phyloP scores from a whole-genome alignment of 2,329 filamentous ascomycete genomes.

The Chaetomiaceae sp. region DNA sequence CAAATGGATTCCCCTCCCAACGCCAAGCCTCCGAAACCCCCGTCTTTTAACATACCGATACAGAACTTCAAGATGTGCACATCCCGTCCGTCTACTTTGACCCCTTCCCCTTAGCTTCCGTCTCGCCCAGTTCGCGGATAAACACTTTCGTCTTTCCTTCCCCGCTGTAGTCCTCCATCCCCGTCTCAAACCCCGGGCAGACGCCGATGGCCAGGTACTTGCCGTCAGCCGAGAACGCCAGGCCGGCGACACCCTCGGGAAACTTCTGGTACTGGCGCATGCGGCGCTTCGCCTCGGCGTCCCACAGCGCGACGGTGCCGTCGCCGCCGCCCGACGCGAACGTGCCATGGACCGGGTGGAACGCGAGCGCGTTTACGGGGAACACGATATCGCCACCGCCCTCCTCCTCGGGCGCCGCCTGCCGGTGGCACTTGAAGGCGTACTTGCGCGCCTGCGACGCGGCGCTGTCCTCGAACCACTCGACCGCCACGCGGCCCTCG shows the following conservation, averaged over 20 bases:
- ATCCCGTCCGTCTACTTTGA: slow-evolving; percentile 45
- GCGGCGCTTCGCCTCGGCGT: slow-evolving; percentile 81
- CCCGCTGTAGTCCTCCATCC: slow-evolving; percentile 69
- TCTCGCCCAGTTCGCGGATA: slow-evolving; percentile 77
- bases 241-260: slow-evolving; percentile 66
- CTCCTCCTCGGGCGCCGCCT: slow-evolving; percentile 56
- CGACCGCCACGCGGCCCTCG: slow-evolving; percentile 90
- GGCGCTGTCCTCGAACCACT: slow-evolving; percentile 89
- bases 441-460: slow-evolving; percentile 91
- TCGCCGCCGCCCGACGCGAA: slow-evolving; percentile 89
- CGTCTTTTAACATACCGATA: slow-evolving; percentile 6
- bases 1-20: slow-evolving; percentile 2
- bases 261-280: slow-evolving; percentile 87
- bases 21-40: slow-evolving; percentile 9
- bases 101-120: slow-evolving; percentile 81
- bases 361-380: slow-evolving; percentile 83
- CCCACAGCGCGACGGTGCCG: slow-evolving; percentile 88
- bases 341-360: slow-evolving; percentile 75
- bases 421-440: slow-evolving; percentile 96
- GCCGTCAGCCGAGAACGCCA: slow-evolving; percentile 73
- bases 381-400: slow-evolving; percentile 75
- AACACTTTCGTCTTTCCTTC: slow-evolving; percentile 71
- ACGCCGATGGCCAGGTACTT: slow-evolving; percentile 72
- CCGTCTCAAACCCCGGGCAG: slow-evolving; percentile 83
- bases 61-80: neutral